Conservation (phyloP, 2,329 filamentous ascomycete species). For the Phaeosphaeria sp. region DNA sequence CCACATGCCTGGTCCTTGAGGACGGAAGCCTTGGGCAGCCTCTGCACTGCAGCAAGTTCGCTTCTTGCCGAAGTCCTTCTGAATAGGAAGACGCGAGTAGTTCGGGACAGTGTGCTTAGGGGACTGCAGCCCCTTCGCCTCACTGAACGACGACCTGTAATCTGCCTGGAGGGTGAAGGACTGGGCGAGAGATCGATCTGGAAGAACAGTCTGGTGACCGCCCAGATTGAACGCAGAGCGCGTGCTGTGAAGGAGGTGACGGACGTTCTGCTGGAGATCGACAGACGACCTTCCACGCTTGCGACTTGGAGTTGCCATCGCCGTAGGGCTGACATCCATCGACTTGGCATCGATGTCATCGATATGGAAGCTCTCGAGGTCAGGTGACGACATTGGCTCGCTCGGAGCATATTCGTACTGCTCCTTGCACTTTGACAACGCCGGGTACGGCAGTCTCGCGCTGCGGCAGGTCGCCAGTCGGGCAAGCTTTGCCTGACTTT, state of each 20-base stretch:
- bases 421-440: constrained; percentile 47
- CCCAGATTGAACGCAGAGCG: constrained; percentile 50
- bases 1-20: constrained; percentile 71
- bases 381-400: constrained; percentile 48
- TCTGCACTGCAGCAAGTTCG: constrained; percentile 72
- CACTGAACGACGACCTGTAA: constrained; percentile 22
- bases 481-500: constrained; percentile 57
- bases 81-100: constrained; percentile 51
- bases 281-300: constrained; percentile 70
- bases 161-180: constrained; percentile 33
- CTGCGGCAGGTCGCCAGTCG: constrained; percentile 61
- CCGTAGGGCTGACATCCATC: constrained; percentile 36
- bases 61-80: constrained; percentile 63
- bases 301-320: constrained; percentile 36
- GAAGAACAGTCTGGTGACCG: constrained; percentile 39
- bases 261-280: constrained; percentile 72
- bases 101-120: constrained; percentile 50
- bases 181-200: constrained; percentile 45
- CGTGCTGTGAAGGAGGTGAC: constrained; percentile 61
- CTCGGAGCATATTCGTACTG: constrained; percentile 42
- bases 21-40: constrained; percentile 58
- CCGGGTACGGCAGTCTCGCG: constrained; percentile 52
- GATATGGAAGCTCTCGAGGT: constrained; percentile 60
- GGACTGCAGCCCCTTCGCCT: constrained; percentile 48
- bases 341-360: constrained; percentile 44